Evolutionary conservation across 768 basidiomycete genomes (phyloP).

Genomic region (Xerocomellus dryophilus): DNA sequence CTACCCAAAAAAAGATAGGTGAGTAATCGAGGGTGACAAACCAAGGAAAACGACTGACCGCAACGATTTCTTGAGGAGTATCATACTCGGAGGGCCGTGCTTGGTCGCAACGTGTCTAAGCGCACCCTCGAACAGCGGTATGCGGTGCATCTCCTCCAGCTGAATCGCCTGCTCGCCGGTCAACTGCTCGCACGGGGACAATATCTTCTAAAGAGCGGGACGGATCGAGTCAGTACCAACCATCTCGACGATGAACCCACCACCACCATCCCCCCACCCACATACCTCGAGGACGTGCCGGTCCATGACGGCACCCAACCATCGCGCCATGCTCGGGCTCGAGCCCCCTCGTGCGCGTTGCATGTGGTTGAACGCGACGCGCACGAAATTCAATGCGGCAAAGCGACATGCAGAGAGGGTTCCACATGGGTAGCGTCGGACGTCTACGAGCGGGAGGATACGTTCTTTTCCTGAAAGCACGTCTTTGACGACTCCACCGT

Average conservation of each 20-base stretch:
- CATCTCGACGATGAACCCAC: too few species aligned
- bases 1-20: constrained; percentile 11
- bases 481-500: constrained; percentile 13
- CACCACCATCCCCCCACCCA: neutral
- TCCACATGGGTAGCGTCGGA: constrained; percentile 44
- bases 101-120: constrained; percentile 34
- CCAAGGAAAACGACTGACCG: constrained; percentile 13
- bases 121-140: constrained; percentile 46
- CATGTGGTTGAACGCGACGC: constrained; percentile 39
- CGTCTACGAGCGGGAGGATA: constrained; percentile 44
- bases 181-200: constrained; percentile 53
- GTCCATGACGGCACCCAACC: constrained; percentile 14
- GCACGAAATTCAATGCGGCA: constrained; percentile 60
- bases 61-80: constrained; percentile 32
- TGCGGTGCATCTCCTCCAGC: constrained; percentile 45
- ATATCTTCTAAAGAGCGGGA: constrained; percentile 40
- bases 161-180: constrained; percentile 42
- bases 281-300: constrained; percentile 22
- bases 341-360: constrained; percentile 2
- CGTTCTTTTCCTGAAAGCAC: constrained; percentile 35
- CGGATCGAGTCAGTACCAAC: neutral
- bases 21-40: neutral
- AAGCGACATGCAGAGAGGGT: constrained; percentile 53
- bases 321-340: constrained; percentile 3
- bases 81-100: constrained; percentile 37